These are phyloP conservation scores for Lasiodiplodia theobromae DNA, from an alignment of 2,329 filamentous ascomycete species.

Conservation along the genomic window DNA sequence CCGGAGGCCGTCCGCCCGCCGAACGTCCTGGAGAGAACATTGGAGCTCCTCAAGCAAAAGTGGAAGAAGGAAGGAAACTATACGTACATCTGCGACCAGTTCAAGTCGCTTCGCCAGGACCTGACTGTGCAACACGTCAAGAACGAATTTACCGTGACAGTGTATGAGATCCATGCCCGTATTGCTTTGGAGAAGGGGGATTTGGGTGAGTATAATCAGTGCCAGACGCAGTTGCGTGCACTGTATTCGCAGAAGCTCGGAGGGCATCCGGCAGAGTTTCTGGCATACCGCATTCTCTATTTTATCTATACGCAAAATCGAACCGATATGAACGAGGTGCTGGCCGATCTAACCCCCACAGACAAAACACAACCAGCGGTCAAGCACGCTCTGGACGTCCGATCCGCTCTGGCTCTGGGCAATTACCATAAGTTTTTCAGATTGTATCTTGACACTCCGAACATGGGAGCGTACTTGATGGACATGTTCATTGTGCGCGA, in stretches of 20 bases:
- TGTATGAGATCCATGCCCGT: constrained; percentile 96
- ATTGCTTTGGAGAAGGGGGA: constrained; percentile 98
- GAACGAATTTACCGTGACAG: constrained; percentile 93
- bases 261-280: constrained; percentile 93
- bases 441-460: constrained; percentile 90
- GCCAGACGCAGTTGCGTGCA: constrained; percentile 94
- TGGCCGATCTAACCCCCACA: constrained; percentile 98
- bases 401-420: constrained; percentile 87
- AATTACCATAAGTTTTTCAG: constrained; percentile 99
- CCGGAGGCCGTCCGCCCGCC: constrained; percentile 88
- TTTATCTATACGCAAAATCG: constrained; percentile 99
- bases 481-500: constrained; percentile 98
- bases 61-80: constrained; percentile 96
- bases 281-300: constrained; percentile 99
- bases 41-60: constrained; percentile 90
- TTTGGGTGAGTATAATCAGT: constrained; percentile 99
- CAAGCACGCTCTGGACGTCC: constrained; percentile 89
- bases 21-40: constrained; percentile 77
- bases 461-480: constrained; percentile 98
- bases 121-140: constrained; percentile 97
- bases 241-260: constrained; percentile 87
- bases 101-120: constrained; percentile 98
- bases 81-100: constrained; percentile 97
- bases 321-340: constrained; percentile 95
- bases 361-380: constrained; percentile 87